phyloP scores from a whole-genome alignment of 192 early-diverging fungal genomes.

The Linnemannia zychae region DNA sequence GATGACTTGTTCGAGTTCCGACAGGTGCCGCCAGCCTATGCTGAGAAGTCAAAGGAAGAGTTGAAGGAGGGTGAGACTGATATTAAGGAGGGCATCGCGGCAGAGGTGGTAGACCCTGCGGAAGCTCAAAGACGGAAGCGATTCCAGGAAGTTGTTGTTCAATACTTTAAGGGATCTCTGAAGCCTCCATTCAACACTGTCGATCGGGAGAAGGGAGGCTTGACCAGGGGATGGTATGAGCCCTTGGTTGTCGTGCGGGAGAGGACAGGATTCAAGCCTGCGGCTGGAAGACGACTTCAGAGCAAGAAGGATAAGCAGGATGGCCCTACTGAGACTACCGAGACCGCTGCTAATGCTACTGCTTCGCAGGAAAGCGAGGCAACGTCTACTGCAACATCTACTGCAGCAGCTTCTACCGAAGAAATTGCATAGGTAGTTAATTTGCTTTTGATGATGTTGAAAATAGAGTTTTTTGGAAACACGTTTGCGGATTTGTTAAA shows the following conservation, averaged over 20 bases:
- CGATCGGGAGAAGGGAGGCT: constrained; percentile 68
- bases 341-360: neutral
- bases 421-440: neutral
- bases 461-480: neutral
- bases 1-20: constrained; percentile 42
- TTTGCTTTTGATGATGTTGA: neutral
- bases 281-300: constrained; percentile 26
- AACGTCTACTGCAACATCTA: too few species aligned
- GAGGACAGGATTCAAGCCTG: constrained; percentile 46
- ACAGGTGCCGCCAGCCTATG: constrained; percentile 45
- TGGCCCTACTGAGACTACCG: neutral
- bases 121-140: constrained; percentile 44
- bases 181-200: constrained; percentile 79
- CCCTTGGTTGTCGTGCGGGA: constrained; percentile 52
- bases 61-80: neutral
- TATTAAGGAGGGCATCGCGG: neutral
- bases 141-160: constrained; percentile 54
- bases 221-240: constrained; percentile 63
- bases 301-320: constrained; percentile 28
- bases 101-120: constrained; percentile 41
- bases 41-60: constrained; percentile 11
- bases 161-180: constrained; percentile 66
- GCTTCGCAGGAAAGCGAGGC: neutral
- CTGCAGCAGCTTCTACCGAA: neutral
- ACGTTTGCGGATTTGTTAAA: neutral